These are phyloP conservation scores for Chlorophyllum brunneum DNA, from an alignment of 768 basidiomycete genomes.

Conservation along the genomic window DNA sequence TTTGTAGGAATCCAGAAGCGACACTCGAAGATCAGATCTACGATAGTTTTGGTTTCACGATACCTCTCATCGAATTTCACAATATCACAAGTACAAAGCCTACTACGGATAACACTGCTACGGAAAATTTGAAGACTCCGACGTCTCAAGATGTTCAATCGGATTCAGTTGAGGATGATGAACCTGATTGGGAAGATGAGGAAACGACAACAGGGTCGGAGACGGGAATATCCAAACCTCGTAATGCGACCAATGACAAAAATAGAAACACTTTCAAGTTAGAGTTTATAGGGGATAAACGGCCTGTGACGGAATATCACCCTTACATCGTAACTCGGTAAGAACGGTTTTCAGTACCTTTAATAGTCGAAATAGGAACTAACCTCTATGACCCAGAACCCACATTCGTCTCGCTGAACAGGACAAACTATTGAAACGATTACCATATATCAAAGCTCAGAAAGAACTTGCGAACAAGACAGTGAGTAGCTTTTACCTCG, in stretches of 20 bases:
- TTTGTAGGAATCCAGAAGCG: neutral
- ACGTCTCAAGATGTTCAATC: constrained; percentile 13
- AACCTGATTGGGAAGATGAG: constrained; percentile 11
- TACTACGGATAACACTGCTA: neutral
- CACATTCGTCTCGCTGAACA: constrained; percentile 30
- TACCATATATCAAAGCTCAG: constrained; percentile 25
- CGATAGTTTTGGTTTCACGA: constrained; percentile 30
- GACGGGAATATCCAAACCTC: constrained; percentile 2
- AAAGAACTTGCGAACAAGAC: constrained; percentile 17
- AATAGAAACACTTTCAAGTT: neutral
- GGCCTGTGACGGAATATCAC: constrained; percentile 20
- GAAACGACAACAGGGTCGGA: too few species aligned
- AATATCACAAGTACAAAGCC: constrained; percentile 17
- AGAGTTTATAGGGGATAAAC: constrained; percentile 15
- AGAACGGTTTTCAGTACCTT: neutral
- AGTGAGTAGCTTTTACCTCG: constrained; percentile 13
- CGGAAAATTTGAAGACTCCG: neutral
- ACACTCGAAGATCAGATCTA: constrained; percentile 24
- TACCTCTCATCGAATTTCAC: constrained; percentile 32
- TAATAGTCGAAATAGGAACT: neutral
- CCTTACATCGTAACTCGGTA: constrained; percentile 35
- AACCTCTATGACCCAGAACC: constrained; percentile 20
- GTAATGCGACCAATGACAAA: neutral
- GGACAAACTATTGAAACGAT: constrained; percentile 25
- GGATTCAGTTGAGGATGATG: constrained; percentile 16